A percentile compares a stretch with the other conserved stretches of the same genome.
Evolutionary conservation across 352 stramenopile species (phyloP).

Genomic region (Globisporangium carolinianum): DNA sequence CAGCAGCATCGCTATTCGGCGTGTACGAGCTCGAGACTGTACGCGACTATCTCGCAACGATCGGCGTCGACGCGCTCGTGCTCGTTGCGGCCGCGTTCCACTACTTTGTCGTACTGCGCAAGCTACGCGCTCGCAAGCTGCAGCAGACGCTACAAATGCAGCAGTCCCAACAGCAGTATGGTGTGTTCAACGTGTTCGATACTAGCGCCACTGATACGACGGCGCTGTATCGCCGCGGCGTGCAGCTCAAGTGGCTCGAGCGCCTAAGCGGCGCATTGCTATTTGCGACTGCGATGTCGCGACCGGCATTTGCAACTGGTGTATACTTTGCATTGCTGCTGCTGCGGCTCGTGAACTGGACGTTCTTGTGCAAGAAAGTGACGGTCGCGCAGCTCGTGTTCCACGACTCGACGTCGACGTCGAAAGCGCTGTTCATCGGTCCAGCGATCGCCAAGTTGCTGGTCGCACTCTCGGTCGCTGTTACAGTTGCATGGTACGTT

Average conservation of each 20-base stretch:
- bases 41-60: constrained; percentile 30
- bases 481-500: constrained; percentile 46
- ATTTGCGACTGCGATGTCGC: constrained; percentile 49
- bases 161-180: neutral
- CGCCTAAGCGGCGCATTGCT: constrained; percentile 41
- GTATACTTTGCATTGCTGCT: constrained; percentile 60
- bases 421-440: constrained; percentile 40
- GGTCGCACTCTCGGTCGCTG: constrained; percentile 31
- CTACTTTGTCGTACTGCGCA: constrained; percentile 53
- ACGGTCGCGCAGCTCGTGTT: constrained; percentile 48
- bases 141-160: constrained; percentile 17
- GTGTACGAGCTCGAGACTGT: constrained; percentile 31
- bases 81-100: constrained; percentile 45
- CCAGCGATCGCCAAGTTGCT: constrained; percentile 30
- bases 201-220: constrained; percentile 13
- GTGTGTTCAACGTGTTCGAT: constrained; percentile 19
- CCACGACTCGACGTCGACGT: constrained; percentile 5
- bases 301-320: constrained; percentile 46
- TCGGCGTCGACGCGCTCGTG: constrained; percentile 60
- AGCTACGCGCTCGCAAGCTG: constrained; percentile 17
- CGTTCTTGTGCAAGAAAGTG: constrained; percentile 52
- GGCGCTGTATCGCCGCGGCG: constrained; percentile 14
- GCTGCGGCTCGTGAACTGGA: constrained; percentile 55
- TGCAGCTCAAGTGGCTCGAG: constrained; percentile 34
- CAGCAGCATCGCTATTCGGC: constrained; percentile 31